Evolutionary conservation across 1,284 basidiomycete genomes (phyloP).

Genomic region (Puccinia triticina): DNA sequence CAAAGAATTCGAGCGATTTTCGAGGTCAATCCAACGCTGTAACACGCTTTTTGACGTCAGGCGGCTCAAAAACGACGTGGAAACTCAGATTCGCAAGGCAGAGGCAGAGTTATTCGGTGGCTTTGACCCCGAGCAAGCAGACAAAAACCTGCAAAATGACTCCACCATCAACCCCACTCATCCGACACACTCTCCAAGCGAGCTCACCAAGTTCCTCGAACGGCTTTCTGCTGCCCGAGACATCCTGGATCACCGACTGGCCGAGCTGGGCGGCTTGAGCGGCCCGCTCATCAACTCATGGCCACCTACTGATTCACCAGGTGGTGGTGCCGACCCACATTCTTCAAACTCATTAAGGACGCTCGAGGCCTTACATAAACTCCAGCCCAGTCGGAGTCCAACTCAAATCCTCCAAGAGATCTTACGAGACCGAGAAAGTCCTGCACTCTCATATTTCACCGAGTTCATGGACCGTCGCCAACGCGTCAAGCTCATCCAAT

Average conservation of each 20-base stretch:
- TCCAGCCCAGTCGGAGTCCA: conserved; percentile 37
- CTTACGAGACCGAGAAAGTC: conserved; percentile 48
- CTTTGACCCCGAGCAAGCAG: conserved; percentile 59
- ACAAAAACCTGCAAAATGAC: too few relatives aligned
- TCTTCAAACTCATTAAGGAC: conserved; percentile 52
- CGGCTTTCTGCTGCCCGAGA: conserved; percentile 83
- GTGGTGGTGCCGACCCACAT: neutral
- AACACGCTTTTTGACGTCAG: conserved; percentile 83
- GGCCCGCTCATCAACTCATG: conserved; percentile 64
- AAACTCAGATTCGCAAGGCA: conserved; percentile 80
- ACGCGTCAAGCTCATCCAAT: conserved; percentile 83
- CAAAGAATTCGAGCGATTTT: conserved; percentile 83
- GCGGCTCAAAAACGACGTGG: conserved; percentile 84
- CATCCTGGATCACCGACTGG: conserved; percentile 81
- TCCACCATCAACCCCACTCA: conserved; percentile 75
- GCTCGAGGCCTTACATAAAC: conserved; percentile 1
- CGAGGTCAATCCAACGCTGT: conserved; percentile 77
- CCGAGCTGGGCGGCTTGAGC: conserved; percentile 70
- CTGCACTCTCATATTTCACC: conserved; percentile 85
- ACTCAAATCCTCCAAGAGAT: conserved; percentile 36
- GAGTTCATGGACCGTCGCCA: conserved; percentile 93
- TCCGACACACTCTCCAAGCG: conserved; percentile 73
- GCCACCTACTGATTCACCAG: conserved; percentile 25
- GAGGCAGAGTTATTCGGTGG: conserved; percentile 65
- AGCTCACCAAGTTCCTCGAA: conserved; percentile 81